phyloP scores from a whole-genome alignment of 495 filamentous ascomycete species.

The Penicillium bialowiezense region DNA sequence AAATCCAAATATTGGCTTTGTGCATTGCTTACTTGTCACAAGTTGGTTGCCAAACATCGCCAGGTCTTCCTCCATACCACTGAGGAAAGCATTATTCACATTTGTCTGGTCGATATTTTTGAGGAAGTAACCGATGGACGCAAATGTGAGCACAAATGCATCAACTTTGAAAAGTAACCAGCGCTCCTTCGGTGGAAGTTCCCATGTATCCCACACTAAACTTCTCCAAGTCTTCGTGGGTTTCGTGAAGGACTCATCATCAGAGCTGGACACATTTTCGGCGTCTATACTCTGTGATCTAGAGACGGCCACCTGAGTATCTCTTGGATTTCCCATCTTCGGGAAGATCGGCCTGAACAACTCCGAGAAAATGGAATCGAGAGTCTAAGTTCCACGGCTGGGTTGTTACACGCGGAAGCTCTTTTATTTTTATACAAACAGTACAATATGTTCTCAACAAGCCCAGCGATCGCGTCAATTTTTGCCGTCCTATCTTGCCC shows the following conservation, averaged over 20 bases:
- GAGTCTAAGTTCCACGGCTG: no score
- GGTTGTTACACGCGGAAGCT: neutral
- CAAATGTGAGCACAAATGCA: conserved; percentile 47
- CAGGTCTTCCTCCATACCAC: conserved; percentile 41
- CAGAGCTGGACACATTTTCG: neutral
- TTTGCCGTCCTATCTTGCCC: neutral
- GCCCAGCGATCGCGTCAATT: neutral
- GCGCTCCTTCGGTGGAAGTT: conserved; percentile 50
- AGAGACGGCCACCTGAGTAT: neutral
- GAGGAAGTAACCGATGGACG: conserved; percentile 49
- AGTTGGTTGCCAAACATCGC: conserved; percentile 19
- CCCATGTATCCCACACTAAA: conserved; percentile 53
- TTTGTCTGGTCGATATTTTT: conserved; percentile 52
- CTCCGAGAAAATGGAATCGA: no score
- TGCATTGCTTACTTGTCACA: conserved; percentile 10
- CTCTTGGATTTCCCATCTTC: neutral
- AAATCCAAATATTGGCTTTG: no score
- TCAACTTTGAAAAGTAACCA: conserved; percentile 57
- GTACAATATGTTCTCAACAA: neutral
- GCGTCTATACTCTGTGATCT: neutral
- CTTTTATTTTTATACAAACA: neutral
- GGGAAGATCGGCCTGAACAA: neutral
- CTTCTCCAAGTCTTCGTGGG: conserved; percentile 25
- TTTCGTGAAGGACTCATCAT: neutral
- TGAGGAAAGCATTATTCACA: conserved; percentile 47